Base-by-base conservation (phyloP, 345 rosid genomes). In the Ailanthus altissimus region DNA sequence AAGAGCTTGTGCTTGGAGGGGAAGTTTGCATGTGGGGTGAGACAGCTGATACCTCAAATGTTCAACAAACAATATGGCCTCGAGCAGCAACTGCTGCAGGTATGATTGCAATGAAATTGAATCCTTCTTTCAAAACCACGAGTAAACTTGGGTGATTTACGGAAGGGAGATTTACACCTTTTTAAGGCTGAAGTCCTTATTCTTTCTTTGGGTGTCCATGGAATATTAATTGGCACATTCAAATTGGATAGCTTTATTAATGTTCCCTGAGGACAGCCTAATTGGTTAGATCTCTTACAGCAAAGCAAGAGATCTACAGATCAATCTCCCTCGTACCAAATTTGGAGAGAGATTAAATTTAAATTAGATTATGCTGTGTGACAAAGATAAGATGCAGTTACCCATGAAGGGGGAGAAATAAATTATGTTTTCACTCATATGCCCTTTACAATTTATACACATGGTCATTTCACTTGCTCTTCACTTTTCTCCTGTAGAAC, bases 1-100 rank as follows among this genome's bases (percentile, higher is more conserved):
- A 93, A 77, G 79, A 88, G 62, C 94, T 96, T 67, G 92, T 96
- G 75, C 83, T 96, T 5, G 97, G 98, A 73, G 99, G 99, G 75
- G 97, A 96, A 92, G 99, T 92, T 81, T 93, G 99, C 82, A 92
- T 92, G 97, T 91, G 98, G 99, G 91, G 85, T 13, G 98, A 96
- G 88, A 87, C 85, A 70, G 88, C 92, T 38, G 99, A 96, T 77
- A 70, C 98, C 21, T 96, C 99, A 5, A 86, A 84, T 78, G 86
- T 96, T 74, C 93, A 88, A 81, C 97, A 91, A 77, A 94, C 97
- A 8, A 90, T 94, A 81, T 94, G 98, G 98, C 98, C 98, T 25
- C 93, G 97, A 51, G 96, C 98, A 60, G 97, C 97, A 1, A 92
- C 97, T 11, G 93, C 97, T 72, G 94, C 98, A 79, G 98, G 98